Percentiles rank a stretch among this genome's conserved stretches.
phyloP scores from a whole-genome alignment of 2,329 filamentous ascomycete genomes.

The Beauveria sp. region DNA sequence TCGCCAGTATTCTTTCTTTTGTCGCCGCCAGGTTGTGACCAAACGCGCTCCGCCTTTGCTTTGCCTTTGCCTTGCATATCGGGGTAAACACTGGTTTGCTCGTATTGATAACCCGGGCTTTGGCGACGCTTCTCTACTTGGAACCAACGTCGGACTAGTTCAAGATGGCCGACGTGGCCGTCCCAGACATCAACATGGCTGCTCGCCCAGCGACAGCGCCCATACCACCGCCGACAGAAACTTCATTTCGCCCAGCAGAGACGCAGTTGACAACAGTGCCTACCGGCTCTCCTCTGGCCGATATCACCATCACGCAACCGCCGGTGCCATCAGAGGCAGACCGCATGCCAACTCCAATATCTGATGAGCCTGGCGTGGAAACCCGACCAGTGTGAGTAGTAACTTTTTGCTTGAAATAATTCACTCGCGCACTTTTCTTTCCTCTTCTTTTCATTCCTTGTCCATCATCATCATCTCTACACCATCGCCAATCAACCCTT shows the following conservation, averaged over 20 bases:
- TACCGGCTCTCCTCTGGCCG: background rate
- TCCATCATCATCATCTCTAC: no score
- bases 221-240: background rate
- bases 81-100: background rate
- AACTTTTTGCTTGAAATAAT: background rate
- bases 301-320: background rate
- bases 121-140: background rate
- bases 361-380: background rate
- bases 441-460: background rate
- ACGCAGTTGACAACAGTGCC: background rate
- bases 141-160: background rate
- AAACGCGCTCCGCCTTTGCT: background rate
- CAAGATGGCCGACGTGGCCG: background rate
- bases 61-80: background rate
- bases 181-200: background rate
- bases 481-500: no score
- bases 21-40: background rate
- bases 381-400: constrained; percentile 2
- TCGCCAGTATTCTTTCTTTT: background rate
- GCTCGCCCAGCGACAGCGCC: background rate
- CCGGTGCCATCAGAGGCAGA: background rate
- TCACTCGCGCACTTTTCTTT: background rate
- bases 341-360: constrained; percentile 3
- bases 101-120: background rate
- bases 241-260: background rate